Evolutionary conservation across 2,329 filamentous ascomycete species (phyloP), one percentile per base, ranked within the genome.

Genomic region (Fusarium luffae): DNA sequence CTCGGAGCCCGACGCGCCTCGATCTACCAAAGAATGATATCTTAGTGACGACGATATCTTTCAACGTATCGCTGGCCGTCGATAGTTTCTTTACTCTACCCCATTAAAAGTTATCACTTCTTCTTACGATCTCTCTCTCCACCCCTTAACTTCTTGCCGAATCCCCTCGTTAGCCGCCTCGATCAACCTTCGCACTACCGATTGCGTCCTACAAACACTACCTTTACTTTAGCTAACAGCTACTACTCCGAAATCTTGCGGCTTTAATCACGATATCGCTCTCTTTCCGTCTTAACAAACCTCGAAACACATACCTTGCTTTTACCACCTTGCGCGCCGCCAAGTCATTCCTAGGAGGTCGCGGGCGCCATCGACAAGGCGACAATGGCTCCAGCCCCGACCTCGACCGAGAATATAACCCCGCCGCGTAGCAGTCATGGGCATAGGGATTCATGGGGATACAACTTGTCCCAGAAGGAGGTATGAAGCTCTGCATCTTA

Each of bases 371-470:
- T 73, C 64, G 42, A 72, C 16, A 88, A 88, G 86, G 83, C 86
- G 74, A 82, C 84, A 75, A 83, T 88, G 77, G 85, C 86, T 70
- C 79, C 85, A 70, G 80, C 80, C 71, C 82, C 83, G 66, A 82
- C 82, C 67, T 80, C 83, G 54, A 80, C 83, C 64, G 81, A 84
- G 58, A 79, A 81, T 47, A 78, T 88, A 63, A 83, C 82, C 66
- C 83, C 84, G 60, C 81, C 85, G 18, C 81, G 80, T 69, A 86
- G 83, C 74, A 82, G 82, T 58, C 82, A 87, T 74, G 85, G 81
- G 48, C 80, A 85, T 47, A 80, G 79, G 41, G 79, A 80, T 49
- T 73, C 80, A 23, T 88, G 86, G 85, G 80, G 79, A 21, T 79
- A 80, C 54, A 70, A 74, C 43, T 65, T 77, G 12, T 66, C 66